Evolutionary conservation across 495 filamentous ascomycete genomes (phyloP), one percentile per base, ranked within the genome.

Genomic region (Trichoderma erinaceum): DNA sequence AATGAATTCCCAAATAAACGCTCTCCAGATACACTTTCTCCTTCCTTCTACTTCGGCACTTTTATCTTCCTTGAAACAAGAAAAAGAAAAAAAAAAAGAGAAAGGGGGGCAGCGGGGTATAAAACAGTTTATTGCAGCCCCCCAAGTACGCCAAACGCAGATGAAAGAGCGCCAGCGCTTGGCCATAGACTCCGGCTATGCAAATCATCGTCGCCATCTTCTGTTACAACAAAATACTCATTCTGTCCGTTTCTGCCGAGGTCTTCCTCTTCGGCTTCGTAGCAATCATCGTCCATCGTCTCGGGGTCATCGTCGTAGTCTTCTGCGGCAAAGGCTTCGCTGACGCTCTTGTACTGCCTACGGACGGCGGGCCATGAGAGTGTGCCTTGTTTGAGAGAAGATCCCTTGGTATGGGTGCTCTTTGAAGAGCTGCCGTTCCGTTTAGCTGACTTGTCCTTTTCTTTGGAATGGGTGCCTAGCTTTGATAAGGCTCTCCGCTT

Each of bases 281-380:
- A 23, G n/a, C 23, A 27, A 1, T 50, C 65, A 16, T 66, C 43
- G 27, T 66, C 65, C 38, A 50, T 66, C 21, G n/a, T 66, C 43
- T n/a, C 44, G 15, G 21, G n/a, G 23, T 1, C 1, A 43, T 35
- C 43, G 10, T 32, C 13, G 23, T 6, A 10, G 5, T 38, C 35
- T 10, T 41, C 65, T 15, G 41, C 65, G 7, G 65, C 67, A 50
- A 68, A 68, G 5, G 61, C 67, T 21, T 68, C 67, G 32, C 38
- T 27, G n/a, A 68, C 58, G 67, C 67, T 68, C 12, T 35, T 46
- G 27, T 68, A 68, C 21, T 68, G 41, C 32, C 58, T 67, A 8
- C 18, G 18, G 18, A 41, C 63, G 23, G 15, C 35, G 25, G 56
- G 56, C 63, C 63, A 65, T 1, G 35, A 43, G 16, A 65, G 63